Conservation (phyloP, 495 filamentous ascomycete genomes). For the Aspergillus nidulans region DNA sequence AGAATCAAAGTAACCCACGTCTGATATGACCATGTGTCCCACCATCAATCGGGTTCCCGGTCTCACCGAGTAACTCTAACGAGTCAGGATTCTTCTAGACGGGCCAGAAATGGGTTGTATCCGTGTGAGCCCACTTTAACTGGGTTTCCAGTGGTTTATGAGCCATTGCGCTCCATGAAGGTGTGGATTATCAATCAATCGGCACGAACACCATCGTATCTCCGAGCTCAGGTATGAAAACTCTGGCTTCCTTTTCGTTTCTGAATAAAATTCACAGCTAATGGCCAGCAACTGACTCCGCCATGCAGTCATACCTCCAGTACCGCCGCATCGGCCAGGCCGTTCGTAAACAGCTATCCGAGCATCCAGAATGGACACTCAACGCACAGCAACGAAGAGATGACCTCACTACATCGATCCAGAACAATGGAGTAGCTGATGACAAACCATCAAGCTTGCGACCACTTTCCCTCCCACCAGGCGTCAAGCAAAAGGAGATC, state of each 20-base stretch:
- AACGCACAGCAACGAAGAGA: not conserved
- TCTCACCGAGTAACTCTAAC: not conserved
- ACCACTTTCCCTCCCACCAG: constrained; percentile 3
- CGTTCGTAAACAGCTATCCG: constrained; percentile 9
- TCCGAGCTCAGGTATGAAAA: not conserved
- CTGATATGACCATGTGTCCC: no score
- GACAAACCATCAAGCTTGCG: not conserved
- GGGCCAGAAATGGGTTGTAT: not conserved
- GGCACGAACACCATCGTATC: not conserved
- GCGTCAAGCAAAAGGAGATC: constrained; percentile 1
- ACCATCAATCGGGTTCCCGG: no score
- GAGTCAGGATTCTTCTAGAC: not conserved
- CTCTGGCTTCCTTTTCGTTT: not conserved
- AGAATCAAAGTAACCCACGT: no score
- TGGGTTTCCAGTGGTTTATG: not conserved
- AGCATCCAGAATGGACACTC: not conserved
- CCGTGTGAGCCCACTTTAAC: not conserved
- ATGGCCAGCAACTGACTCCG: not conserved
- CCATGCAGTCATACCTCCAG: constrained; percentile 16
- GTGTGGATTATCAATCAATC: not conserved
- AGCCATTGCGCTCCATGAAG: not conserved
- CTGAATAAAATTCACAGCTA: not conserved
- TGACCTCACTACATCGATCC: not conserved
- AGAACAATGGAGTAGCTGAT: not conserved
- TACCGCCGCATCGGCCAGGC: constrained; percentile 14